phyloP scores from a whole-genome alignment of 2,329 filamentous ascomycete genomes.

The Fusarium sp. region DNA sequence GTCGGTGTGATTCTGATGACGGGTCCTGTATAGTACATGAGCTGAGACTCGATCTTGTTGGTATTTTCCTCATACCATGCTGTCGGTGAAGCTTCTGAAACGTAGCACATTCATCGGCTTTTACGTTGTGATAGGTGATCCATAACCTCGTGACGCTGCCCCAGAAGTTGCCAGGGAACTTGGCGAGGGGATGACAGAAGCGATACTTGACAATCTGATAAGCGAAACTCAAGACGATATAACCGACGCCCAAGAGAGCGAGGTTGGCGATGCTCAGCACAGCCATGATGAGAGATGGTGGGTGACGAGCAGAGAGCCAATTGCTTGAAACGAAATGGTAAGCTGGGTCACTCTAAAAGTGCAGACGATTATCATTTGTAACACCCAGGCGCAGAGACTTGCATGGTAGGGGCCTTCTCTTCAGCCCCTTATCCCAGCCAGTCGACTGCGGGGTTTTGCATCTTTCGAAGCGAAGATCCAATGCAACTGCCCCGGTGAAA shows the following conservation, averaged over 20 bases:
- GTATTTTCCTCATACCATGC: conserved; percentile 13
- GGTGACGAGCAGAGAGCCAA: background rate
- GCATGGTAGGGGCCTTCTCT: background rate
- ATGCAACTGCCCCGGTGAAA: background rate
- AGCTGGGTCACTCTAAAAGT: background rate
- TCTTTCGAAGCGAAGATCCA: background rate
- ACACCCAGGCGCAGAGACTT: background rate
- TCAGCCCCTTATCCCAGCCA: background rate
- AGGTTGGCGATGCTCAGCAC: conserved; percentile 15
- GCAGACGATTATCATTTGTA: background rate
- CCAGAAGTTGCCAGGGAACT: conserved; percentile 37
- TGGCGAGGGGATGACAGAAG: conserved; percentile 33
- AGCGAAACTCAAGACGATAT: conserved; percentile 4
- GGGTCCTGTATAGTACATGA: conserved; percentile 22
- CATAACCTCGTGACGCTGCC: conserved; percentile 33
- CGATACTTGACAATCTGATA: conserved; percentile 34
- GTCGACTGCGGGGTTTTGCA: background rate
- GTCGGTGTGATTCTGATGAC: conserved; percentile 41
- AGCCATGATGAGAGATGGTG: conserved; percentile 13
- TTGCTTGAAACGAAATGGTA: background rate
- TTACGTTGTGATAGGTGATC: conserved; percentile 41
- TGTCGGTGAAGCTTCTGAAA: conserved; percentile 33
- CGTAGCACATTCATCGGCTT: conserved; percentile 26
- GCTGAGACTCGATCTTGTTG: accelerated
- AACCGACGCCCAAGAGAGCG: conserved; percentile 20